Percentiles rank a stretch among this genome's conserved stretches.
phyloP scores from a whole-genome alignment of 495 filamentous ascomycete genomes.

The Penicillium pulvis region DNA sequence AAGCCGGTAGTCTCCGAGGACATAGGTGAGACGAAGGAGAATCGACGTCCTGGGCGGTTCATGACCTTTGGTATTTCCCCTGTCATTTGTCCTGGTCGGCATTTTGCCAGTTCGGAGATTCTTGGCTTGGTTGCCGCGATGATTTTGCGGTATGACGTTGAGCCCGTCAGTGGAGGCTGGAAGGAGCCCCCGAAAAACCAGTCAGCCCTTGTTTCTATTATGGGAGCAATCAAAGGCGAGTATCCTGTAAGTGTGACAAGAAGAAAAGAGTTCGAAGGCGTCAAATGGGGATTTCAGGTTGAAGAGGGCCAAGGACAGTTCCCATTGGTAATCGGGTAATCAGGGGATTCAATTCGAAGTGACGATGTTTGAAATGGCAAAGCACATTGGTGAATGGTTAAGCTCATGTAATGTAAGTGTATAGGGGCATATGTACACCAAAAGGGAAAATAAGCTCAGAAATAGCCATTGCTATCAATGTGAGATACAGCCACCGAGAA shows the following conservation, averaged over 20 bases:
- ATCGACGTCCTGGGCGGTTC: constrained; percentile 30
- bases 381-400: background rate
- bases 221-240: constrained; percentile 16
- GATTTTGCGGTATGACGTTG: constrained; percentile 43
- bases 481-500: constrained; percentile 11
- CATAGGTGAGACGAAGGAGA: constrained; percentile 9
- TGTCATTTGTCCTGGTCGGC: constrained; percentile 47
- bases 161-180: constrained; percentile 23
- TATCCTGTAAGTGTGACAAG: constrained; percentile 20
- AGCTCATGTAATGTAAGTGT: constrained; percentile 12
- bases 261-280: constrained; percentile 26
- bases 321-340: constrained; percentile 9
- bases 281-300: constrained; percentile 26
- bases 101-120: constrained; percentile 49
- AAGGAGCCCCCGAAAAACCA: constrained; percentile 20
- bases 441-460: constrained; percentile 17
- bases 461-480: constrained; percentile 14
- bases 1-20: constrained; percentile 6
- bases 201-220: constrained; percentile 22
- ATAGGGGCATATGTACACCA: constrained; percentile 26
- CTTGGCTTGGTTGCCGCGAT: constrained; percentile 38
- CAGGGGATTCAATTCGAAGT: background rate
- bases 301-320: constrained; percentile 30
- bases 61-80: constrained; percentile 46
- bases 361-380: background rate